Evolutionary conservation across 176 grass and related monocot genomes (phyloP).

Genomic region (Calamus simplicifolius): DNA sequence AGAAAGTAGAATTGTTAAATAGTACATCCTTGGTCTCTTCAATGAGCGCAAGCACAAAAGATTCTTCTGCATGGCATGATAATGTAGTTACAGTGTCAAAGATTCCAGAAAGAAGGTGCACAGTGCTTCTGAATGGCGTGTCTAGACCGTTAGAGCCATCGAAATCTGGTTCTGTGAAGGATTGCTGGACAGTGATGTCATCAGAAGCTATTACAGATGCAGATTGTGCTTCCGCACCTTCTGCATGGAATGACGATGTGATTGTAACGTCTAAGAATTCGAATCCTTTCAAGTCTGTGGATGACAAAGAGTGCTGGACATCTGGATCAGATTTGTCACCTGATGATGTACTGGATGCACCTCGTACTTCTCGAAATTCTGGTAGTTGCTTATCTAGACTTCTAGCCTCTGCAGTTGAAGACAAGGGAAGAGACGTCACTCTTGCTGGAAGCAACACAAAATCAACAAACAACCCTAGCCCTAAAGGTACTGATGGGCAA

Average conservation of each 20-base stretch:
- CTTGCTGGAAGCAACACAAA: neutral
- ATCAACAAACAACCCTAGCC: slow-evolving; percentile 13
- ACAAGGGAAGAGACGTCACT: slow-evolving; percentile 22
- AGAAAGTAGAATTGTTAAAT: slow-evolving; percentile 44
- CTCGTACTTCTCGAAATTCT: slow-evolving; percentile 28
- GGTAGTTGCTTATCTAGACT: slow-evolving; percentile 16
- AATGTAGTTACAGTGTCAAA: slow-evolving; percentile 41
- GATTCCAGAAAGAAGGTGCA: slow-evolving; percentile 32
- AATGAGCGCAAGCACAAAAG: slow-evolving; percentile 33
- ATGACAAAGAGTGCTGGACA: neutral
- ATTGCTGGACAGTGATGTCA: slow-evolving; percentile 25
- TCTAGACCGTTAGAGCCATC: slow-evolving; percentile 45
- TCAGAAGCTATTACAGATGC: slow-evolving; percentile 26
- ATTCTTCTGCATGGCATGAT: slow-evolving; percentile 76
- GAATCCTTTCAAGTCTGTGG: slow-evolving; percentile 16
- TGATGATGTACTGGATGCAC: slow-evolving; percentile 16
- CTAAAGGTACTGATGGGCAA: slow-evolving; percentile 14
- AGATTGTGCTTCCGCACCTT: slow-evolving; percentile 59
- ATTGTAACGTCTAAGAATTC: slow-evolving; percentile 29
- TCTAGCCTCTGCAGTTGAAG: slow-evolving; percentile 25
- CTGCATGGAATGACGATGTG: slow-evolving; percentile 79
- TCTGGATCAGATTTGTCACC: slow-evolving; percentile 17
- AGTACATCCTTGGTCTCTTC: slow-evolving; percentile 27
- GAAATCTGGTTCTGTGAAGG: slow-evolving; percentile 46
- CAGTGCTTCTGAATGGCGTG: slow-evolving; percentile 22